phyloP scores from a whole-genome alignment of 805 yeast genomes.

The Nematodospora valgi region DNA sequence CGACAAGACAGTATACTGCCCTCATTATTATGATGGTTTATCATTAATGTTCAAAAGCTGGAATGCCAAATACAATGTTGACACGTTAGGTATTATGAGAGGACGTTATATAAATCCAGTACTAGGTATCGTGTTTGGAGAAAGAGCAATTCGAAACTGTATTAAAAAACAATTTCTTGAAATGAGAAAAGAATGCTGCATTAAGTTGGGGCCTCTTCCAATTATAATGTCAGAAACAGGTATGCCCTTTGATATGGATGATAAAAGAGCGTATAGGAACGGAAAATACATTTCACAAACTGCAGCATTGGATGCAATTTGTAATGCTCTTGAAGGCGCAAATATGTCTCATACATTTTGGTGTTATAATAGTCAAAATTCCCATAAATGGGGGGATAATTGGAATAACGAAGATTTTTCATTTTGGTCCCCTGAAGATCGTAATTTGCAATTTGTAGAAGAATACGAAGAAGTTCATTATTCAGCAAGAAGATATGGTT shows the following conservation, averaged over 20 bases:
- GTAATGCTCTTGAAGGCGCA: conserved; percentile 73
- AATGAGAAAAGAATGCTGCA: conserved; percentile 61
- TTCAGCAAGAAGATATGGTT: conserved; percentile 1
- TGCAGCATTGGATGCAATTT: conserved; percentile 78
- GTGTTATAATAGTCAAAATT: conserved; percentile 74
- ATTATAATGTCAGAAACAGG: conserved; percentile 91
- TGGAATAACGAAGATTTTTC: conserved; percentile 97
- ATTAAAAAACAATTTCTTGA: conserved; percentile 64
- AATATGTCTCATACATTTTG: conserved; percentile 75
- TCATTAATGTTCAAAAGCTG: conserved; percentile 88
- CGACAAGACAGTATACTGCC: conserved; percentile 66
- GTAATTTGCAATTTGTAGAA: conserved; percentile 16
- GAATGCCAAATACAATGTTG: conserved; percentile 80
- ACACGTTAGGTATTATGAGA: conserved; percentile 83
- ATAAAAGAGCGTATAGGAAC: conserved; percentile 60
- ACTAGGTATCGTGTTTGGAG: conserved; percentile 79
- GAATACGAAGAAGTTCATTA: no score
- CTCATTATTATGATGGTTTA: conserved; percentile 94
- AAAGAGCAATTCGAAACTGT: conserved; percentile 68
- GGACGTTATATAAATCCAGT: conserved; percentile 71
- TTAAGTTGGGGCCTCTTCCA: conserved; percentile 67
- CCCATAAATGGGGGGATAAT: conserved; percentile 82
- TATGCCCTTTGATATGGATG: conserved; percentile 94
- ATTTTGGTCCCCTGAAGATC: conserved; percentile 71
- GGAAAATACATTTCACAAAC: conserved; percentile 76